Base-by-base conservation (phyloP, 805 yeast genomes). In the Grigorovia jiainica region DNA sequence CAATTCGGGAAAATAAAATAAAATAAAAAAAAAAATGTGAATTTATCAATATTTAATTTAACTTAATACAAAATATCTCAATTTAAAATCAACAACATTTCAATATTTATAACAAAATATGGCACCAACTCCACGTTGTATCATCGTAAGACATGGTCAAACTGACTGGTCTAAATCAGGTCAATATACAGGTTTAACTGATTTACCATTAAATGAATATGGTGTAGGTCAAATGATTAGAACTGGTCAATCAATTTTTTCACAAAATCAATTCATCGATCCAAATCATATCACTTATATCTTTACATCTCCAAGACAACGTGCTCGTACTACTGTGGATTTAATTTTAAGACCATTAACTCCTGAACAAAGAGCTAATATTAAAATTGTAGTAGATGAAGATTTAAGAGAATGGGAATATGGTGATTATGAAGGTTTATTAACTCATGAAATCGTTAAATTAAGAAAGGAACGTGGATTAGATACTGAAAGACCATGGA, bases 161-260 rank as follows among this genome's bases (percentile, higher is more conserved):
- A 89, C 97, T 2, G 95, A 81, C 61, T 89, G 97, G 97, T 89
- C 97, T 36, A 79, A 83, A 55, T 73, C 87, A 2, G 97, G 97
- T 20, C 95, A 86, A 60, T 82, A 85, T 65, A 90, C 97, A 4
- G 86, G 96, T 2, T 50, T 69, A 34, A 90, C 97, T 1, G 97
- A 90, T 52, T 58, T 90, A 15, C 78, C 78, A 8, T 72, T 90
- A 55, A 86, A 96, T 1, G 71, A 68, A 2, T 80, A 76, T 51
- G 97, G 97, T 39, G 84, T 76, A 11, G 67, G 67, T 30, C 92
- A 87, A 57, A 85, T 87, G 76, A 63, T 65, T 36, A 74, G 74
- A 27, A 83, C 95, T 18, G 95, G 95, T 6, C 62, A 71, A 47
- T 71, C 75, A 16, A 65, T 87, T 48, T 79, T 89, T 52, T 82